phyloP scores from a whole-genome alignment of 257 asterid genomes.

The Solanum sparsipilum region DNA sequence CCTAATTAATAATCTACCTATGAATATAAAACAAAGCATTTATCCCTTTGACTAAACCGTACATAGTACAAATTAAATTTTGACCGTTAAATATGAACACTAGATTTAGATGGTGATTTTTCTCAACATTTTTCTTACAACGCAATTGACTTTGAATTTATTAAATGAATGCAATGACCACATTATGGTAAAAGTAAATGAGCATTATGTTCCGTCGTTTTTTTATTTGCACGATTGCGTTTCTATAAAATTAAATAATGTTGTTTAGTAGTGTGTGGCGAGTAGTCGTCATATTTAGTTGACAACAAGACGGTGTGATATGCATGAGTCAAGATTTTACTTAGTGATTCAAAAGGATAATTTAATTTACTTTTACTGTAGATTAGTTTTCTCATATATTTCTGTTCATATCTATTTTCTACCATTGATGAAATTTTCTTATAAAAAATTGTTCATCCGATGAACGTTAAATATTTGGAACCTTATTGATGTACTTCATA shows the following conservation, averaged over 20 bases:
- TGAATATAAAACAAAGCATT: neutral
- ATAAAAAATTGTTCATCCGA: neutral
- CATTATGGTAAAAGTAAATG: neutral
- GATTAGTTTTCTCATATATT: neutral
- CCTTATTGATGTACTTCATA: neutral
- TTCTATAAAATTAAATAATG: neutral
- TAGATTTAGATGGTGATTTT: neutral
- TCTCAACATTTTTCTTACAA: neutral
- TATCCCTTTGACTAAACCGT: neutral
- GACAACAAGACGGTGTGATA: neutral
- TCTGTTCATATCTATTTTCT: neutral
- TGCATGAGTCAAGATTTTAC: neutral
- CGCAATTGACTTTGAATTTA: neutral
- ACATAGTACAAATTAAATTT: neutral
- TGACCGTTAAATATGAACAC: neutral
- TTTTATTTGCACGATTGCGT: neutral
- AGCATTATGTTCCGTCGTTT: neutral
- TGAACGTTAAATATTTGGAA: neutral
- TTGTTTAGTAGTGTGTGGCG: no score
- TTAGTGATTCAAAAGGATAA: neutral
- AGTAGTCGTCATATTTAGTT: neutral
- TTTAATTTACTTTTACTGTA: neutral
- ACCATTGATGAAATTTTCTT: neutral
- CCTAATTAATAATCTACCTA: neutral
- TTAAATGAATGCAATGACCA: neutral